Evolutionary conservation across 768 basidiomycete species (phyloP).

Genomic region (Pholiota microspora): DNA sequence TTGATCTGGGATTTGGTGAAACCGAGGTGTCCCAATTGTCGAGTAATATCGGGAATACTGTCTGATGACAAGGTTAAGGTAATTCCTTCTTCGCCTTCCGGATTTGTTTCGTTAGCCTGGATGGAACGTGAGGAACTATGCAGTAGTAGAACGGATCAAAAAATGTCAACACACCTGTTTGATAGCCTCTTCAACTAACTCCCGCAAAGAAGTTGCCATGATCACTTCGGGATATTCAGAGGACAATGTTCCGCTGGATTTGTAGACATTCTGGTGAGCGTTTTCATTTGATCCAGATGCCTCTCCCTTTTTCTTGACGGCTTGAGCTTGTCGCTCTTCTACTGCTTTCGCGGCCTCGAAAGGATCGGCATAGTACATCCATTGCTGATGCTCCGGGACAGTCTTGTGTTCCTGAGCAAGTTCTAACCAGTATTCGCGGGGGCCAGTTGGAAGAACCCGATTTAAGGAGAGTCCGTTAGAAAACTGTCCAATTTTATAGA

Average conservation of each 20-base stretch:
- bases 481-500: constrained; percentile 45
- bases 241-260: constrained; percentile 34
- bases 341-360: constrained; percentile 73
- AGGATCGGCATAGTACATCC: constrained; percentile 90
- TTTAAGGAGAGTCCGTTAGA: constrained; percentile 75
- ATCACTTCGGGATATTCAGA: constrained; percentile 68
- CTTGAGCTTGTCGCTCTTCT: constrained; percentile 61
- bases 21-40: constrained; percentile 62
- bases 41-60: constrained; percentile 38
- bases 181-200: constrained; percentile 77
- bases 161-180: constrained; percentile 51
- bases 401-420: constrained; percentile 69
- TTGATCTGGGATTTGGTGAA: constrained; percentile 58
- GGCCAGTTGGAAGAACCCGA: constrained; percentile 75
- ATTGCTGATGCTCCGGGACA: constrained; percentile 66
- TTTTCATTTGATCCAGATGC: constrained; percentile 16
- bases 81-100: constrained; percentile 39
- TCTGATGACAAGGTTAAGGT: constrained; percentile 39
- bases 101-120: constrained; percentile 52
- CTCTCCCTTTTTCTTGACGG: constrained; percentile 43
- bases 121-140: not conserved
- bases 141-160: constrained; percentile 5
- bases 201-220: constrained; percentile 76
- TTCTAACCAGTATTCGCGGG: constrained; percentile 85
- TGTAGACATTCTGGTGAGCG: constrained; percentile 13